Evolutionary conservation across 352 stramenopile genomes (phyloP), one percentile per base, ranked within the genome.

Genomic region (Phytophthora palmivora): DNA sequence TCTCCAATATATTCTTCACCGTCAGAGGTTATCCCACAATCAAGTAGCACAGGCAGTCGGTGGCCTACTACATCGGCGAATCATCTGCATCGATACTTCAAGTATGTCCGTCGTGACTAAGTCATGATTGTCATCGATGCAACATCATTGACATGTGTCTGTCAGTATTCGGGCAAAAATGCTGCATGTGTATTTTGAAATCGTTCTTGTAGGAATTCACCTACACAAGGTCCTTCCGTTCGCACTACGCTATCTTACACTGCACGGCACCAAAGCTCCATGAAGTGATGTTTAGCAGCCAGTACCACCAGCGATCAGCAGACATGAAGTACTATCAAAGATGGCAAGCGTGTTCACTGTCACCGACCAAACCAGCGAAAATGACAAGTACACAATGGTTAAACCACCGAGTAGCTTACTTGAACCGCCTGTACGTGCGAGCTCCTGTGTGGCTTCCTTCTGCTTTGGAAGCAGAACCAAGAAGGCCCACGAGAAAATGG

Each of bases 401-500:
- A 65, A 22, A 1, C 56, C 56, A 8, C 56, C 56, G 6, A 58
- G n/a, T 2, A 58, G 21, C n/a, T 28, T 51, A n/a, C 21, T 65
- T 21, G 47, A 65, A 0, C 47, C 38, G 19, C 56, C 56, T 2
- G 56, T 46, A 16, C 21, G 56, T 8, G 56, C 36, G 37, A 64
- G 47, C 32, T 64, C 56, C 38, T 65, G 57, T 12, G 47, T 65
- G 39, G 37, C 47, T 18, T 45, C 5, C 48, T 65, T 65, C 41
- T 58, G 57, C 32, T 52, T 65, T n/a, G 57, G 48, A 16, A 65
- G 38, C 12, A 65, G 30, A 21, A 52, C 50, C 16, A 65, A 33
- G 22, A 65, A 65, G 19, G 45, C 38, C 47, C 57, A 65, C 38
- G 57, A 65, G 57, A 65, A 65, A 21, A 65, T 52, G 1, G 46